Percentiles rank a stretch among this genome's conserved stretches.
phyloP scores from a whole-genome alignment of 306 rosid genomes.

The Spatholobus suberectus region DNA sequence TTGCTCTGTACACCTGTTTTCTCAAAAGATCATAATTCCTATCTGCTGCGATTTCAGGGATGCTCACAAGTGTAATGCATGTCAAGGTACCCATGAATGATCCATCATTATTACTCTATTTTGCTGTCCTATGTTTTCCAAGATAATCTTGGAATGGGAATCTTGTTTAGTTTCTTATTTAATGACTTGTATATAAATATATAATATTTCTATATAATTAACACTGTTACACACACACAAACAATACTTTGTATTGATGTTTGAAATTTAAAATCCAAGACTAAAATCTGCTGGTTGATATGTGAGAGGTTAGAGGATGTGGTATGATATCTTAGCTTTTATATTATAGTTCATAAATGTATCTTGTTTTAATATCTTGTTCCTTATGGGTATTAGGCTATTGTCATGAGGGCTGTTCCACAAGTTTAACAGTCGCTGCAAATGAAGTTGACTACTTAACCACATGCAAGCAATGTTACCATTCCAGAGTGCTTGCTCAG shows the following conservation, averaged over 20 bases:
- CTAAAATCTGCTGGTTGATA: not conserved
- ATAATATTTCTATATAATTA: not conserved
- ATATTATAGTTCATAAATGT: constrained; percentile 2
- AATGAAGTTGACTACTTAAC: constrained; percentile 53
- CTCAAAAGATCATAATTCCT: constrained; percentile 30
- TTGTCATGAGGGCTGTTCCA: constrained; percentile 74
- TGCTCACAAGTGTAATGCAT: constrained; percentile 73
- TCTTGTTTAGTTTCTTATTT: constrained; percentile 19
- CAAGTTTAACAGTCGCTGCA: constrained; percentile 55
- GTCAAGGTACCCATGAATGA: constrained; percentile 72
- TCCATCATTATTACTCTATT: constrained; percentile 29
- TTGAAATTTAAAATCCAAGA: constrained; percentile 29
- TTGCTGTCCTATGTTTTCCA: constrained; percentile 14
- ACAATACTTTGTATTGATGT: constrained; percentile 10
- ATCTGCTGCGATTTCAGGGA: constrained; percentile 61
- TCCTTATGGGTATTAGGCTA: constrained; percentile 62
- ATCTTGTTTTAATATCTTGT: constrained; percentile 35
- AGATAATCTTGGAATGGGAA: not conserved
- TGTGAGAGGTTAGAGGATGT: constrained; percentile 9
- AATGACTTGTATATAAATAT: not conserved
- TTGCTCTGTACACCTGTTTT: constrained; percentile 16
- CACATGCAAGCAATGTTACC: constrained; percentile 79
- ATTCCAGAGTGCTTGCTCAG: constrained; percentile 54
- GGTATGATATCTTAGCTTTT: constrained; percentile 3
- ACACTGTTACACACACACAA: not conserved